These are phyloP conservation scores for Apiospora marii DNA, from an alignment of 2,329 filamentous ascomycete species.

Conservation along the genomic window DNA sequence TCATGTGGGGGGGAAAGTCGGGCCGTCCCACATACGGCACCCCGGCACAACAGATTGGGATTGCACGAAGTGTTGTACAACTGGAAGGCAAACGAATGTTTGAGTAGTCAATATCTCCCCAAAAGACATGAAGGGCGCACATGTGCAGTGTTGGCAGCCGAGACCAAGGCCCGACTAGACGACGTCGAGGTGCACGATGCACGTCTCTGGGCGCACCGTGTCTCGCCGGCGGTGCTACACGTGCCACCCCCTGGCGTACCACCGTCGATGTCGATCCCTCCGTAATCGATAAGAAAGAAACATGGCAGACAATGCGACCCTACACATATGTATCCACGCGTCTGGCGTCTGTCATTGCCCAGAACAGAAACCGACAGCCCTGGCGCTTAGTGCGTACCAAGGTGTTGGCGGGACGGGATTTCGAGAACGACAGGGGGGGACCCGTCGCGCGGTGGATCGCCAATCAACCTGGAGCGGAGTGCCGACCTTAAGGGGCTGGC, in stretches of 20 bases:
- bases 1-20: background rate
- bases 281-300: background rate
- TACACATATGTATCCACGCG: background rate
- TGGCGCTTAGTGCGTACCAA: background rate
- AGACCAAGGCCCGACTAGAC: background rate
- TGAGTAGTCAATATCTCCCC: background rate
- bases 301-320: background rate
- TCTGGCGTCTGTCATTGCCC: too few species aligned
- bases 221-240: too few species aligned
- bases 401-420: background rate
- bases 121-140: background rate
- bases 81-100: background rate
- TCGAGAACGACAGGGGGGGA: background rate
- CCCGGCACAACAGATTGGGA: background rate
- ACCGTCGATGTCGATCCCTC: background rate
- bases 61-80: background rate
- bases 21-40: background rate
- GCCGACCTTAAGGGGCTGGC: background rate
- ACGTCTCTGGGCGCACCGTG: background rate
- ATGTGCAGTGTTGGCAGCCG: background rate
- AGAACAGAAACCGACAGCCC: background rate
- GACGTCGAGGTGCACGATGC: background rate
- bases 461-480: background rate
- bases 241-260: background rate
- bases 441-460: background rate